Percentiles rank a stretch among this genome's conserved stretches.
These are phyloP conservation scores for Tetrahymena elliotti DNA, from an alignment of 73 alveolate genomes.

Conservation along the genomic window DNA sequence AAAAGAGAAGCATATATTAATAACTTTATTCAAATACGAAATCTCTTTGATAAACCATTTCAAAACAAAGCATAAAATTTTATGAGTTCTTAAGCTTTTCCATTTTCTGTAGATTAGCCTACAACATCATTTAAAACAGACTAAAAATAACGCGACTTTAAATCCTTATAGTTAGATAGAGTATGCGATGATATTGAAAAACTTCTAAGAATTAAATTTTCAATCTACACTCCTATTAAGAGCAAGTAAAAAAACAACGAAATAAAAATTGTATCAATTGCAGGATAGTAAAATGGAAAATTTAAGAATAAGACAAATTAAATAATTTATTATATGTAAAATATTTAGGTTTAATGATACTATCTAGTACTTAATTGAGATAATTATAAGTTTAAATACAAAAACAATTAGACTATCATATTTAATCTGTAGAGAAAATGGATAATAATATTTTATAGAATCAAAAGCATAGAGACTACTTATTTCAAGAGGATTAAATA, in stretches of 20 bases:
- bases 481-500: not conserved
- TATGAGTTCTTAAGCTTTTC: not conserved
- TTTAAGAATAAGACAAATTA: not conserved
- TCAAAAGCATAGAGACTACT: not conserved
- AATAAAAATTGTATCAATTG: not conserved
- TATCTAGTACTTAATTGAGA: not conserved
- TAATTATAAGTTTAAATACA: not conserved
- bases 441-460: not conserved
- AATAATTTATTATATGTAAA: not conserved
- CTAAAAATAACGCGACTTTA: not conserved
- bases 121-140: not conserved
- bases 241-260: not conserved
- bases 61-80: no score
- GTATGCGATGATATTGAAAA: not conserved
- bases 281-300: not conserved
- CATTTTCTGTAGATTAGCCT: not conserved
- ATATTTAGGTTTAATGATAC: not conserved
- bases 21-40: no score
- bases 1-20: no score
- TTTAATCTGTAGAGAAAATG: not conserved
- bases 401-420: not conserved
- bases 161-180: not conserved
- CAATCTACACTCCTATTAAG: not conserved
- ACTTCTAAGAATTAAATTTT: not conserved
- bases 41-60: not conserved